These are phyloP conservation scores for Sindora glabra DNA, from an alignment of 306 rosid genomes.

Conservation along the genomic window DNA sequence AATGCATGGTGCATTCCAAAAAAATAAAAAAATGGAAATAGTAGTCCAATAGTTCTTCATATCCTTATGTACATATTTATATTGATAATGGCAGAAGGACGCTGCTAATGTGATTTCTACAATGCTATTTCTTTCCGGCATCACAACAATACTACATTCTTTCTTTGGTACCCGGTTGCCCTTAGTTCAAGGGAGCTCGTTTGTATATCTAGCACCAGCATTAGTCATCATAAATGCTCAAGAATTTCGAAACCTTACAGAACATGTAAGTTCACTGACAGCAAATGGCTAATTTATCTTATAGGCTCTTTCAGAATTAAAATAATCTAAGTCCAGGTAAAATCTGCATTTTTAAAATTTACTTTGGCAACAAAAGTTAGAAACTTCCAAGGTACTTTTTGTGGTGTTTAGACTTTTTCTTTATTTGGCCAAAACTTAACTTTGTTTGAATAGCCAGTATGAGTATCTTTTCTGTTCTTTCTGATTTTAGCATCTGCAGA, in stretches of 20 bases:
- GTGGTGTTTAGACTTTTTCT: not conserved
- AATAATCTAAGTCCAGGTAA: not conserved
- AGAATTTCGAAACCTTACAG: conserved; percentile 72
- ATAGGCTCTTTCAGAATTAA: conserved; percentile 8
- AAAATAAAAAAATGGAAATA: too few species aligned
- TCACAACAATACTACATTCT: conserved; percentile 72
- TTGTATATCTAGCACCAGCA: conserved; percentile 87
- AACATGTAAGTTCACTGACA: conserved; percentile 54
- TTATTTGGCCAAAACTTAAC: too few species aligned
- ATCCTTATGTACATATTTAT: not conserved
- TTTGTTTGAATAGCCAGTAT: not conserved
- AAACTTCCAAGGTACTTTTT: not conserved
- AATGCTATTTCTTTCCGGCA: conserved; percentile 79
- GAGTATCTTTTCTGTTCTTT: not conserved
- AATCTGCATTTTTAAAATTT: conserved; percentile 9
- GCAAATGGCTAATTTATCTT: not conserved
- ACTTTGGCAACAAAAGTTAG: conserved; percentile 8
- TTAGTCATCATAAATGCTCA: conserved; percentile 70
- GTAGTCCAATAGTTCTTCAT: not conserved
- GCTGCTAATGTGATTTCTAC: conserved; percentile 84
- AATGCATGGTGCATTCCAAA: conserved; percentile 2
- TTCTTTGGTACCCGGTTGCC: conserved; percentile 90
- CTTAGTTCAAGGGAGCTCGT: conserved; percentile 95
- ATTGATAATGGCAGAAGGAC: conserved; percentile 55
- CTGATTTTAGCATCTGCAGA: conserved; percentile 1